Percentiles rank a stretch among this genome's conserved stretches.
Conservation (phyloP, 2,329 filamentous ascomycete species). For the Leptographium lundbergii region DNA sequence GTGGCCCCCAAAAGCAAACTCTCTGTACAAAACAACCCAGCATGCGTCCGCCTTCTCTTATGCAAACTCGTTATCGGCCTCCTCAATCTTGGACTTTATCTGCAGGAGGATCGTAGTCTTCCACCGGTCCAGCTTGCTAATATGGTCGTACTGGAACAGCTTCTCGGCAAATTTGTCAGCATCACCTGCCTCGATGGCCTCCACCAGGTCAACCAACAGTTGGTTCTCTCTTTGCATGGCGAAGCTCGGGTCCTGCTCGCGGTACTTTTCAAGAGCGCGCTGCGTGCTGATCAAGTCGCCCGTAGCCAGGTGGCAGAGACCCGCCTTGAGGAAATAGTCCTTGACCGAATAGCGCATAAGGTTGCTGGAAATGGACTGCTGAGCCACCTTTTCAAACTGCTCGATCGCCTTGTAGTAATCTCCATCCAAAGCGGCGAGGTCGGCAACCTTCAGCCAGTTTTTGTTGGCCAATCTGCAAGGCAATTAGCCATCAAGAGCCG, state of each 20-base stretch:
- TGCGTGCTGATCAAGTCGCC: conserved; percentile 66
- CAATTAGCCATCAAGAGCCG: not conserved
- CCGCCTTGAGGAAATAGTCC: conserved; percentile 89
- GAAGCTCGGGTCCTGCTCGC: conserved; percentile 68
- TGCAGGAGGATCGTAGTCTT: conserved; percentile 77
- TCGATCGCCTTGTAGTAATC: conserved; percentile 79
- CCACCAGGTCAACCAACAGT: conserved; percentile 63
- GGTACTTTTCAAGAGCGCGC: conserved; percentile 70
- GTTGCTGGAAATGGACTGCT: conserved; percentile 71
- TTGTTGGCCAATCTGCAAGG: conserved; percentile 72
- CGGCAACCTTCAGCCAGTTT: conserved; percentile 82
- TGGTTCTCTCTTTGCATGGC: conserved; percentile 66
- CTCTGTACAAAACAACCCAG: not conserved
- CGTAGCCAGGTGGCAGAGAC: conserved; percentile 71
- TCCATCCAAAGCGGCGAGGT: conserved; percentile 66
- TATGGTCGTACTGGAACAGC: conserved; percentile 77
- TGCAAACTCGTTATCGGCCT: conserved; percentile 25
- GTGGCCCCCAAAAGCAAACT: not conserved
- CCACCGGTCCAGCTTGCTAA: conserved; percentile 94
- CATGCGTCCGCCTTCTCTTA: conserved; percentile 7
- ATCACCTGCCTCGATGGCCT: conserved; percentile 64
- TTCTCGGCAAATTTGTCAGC: conserved; percentile 77
- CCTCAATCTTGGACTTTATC: conserved; percentile 74
- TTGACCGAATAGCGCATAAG: conserved; percentile 91
- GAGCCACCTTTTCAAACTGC: conserved; percentile 73